These are phyloP conservation scores for Carnegiea gigantea DNA, from an alignment of 179 eudicot species.

Conservation along the genomic window DNA sequence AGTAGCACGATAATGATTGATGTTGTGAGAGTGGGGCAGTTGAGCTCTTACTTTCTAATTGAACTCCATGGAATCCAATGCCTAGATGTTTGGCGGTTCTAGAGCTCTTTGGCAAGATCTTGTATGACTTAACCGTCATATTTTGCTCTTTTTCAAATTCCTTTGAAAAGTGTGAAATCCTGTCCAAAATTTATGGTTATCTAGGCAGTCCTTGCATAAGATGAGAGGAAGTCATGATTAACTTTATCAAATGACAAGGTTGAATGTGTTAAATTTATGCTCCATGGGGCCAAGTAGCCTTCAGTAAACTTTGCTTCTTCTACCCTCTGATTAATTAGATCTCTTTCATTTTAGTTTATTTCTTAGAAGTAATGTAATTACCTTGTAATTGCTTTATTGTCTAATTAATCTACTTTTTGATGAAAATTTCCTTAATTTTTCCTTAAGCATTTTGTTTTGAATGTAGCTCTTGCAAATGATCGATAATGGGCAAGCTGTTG, in stretches of 20 bases:
- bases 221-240: not conserved
- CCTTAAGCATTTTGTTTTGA: conserved; percentile 23
- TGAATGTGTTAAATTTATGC: not conserved
- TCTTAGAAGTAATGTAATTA: not conserved
- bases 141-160: not conserved
- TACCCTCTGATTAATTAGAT: not conserved
- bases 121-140: not conserved
- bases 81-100: not conserved
- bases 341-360: not conserved
- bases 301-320: not conserved
- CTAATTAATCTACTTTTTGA: not conserved
- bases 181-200: not conserved
- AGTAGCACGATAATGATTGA: not conserved
- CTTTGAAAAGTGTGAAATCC: not conserved
- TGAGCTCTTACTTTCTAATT: not conserved
- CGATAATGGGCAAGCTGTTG: conserved; percentile 95
- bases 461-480: conserved; percentile 73
- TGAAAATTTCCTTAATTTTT: conserved; percentile 31
- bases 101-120: not conserved
- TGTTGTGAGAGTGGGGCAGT: not conserved
- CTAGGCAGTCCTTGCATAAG: not conserved
- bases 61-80: not conserved
- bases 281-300: not conserved
- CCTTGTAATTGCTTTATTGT: conserved; percentile 10
- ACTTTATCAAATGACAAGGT: not conserved